phyloP scores from a whole-genome alignment of 129 eudicot species.

The Arctium minus region DNA sequence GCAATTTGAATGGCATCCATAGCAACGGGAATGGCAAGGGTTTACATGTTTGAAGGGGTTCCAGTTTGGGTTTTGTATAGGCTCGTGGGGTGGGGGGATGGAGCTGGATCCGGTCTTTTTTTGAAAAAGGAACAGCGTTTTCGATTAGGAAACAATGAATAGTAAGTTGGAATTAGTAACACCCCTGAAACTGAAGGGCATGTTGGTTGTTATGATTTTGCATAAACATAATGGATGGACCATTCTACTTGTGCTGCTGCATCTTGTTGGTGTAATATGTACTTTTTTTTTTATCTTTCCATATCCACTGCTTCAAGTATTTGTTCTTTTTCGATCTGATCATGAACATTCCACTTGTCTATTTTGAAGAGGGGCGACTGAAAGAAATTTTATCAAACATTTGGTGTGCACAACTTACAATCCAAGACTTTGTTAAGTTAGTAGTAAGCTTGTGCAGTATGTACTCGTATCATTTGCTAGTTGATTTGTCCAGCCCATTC shows the following conservation, averaged over 20 bases:
- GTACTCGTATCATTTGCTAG: no score
- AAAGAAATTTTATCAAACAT: no score
- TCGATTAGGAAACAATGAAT: conserved; percentile 22
- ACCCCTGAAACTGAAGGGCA: conserved; percentile 19
- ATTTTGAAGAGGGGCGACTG: no score
- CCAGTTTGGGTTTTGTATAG: conserved; percentile 46
- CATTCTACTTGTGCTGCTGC: not conserved
- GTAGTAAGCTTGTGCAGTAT: no score
- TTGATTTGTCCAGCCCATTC: no score
- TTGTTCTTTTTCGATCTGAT: no score
- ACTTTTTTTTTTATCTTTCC: not conserved
- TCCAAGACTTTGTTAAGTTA: no score
- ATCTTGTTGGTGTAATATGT: not conserved
- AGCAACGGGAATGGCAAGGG: conserved; percentile 59
- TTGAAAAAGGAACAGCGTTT: conserved; percentile 37
- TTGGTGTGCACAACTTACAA: no score
- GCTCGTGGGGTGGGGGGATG: conserved; percentile 28
- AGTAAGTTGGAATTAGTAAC: conserved; percentile 19
- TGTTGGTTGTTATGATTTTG: conserved; percentile 6
- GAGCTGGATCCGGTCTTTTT: conserved; percentile 49
- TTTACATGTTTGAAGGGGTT: conserved; percentile 46
- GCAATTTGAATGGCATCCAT: conserved; percentile 51
- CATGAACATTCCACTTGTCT: no score
- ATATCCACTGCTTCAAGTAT: not conserved
- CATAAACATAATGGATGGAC: conserved; percentile 17